phyloP scores from a whole-genome alignment of 1,139 yeast genomes.

The Suhomyces choctaworum region DNA sequence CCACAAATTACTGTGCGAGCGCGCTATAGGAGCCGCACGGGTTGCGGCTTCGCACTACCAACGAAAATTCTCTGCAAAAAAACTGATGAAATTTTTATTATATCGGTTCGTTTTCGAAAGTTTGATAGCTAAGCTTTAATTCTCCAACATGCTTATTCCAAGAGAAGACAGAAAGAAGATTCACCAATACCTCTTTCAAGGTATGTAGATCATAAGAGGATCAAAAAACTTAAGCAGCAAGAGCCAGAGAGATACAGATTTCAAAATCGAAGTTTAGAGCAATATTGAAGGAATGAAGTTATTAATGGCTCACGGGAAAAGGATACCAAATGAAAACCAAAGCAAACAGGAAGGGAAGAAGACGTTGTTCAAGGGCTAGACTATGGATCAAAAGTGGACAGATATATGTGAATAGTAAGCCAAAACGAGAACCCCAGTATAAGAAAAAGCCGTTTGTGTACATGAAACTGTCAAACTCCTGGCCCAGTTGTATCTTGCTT shows the following conservation, averaged over 20 bases:
- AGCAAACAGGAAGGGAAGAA: too few species aligned
- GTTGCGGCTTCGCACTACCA: constrained; percentile 9
- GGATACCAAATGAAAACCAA: too few species aligned
- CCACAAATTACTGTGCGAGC: constrained; percentile 3
- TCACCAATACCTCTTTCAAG: constrained; percentile 98
- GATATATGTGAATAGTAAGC: too few species aligned
- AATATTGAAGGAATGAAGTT: background rate
- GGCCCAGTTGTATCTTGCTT: too few species aligned
- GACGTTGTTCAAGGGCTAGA: too few species aligned
- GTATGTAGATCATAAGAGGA: constrained; percentile 73
- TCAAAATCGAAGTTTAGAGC: too few species aligned
- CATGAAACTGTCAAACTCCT: too few species aligned
- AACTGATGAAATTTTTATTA: constrained; percentile 13
- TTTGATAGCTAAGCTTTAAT: constrained; percentile 16
- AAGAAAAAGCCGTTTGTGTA: too few species aligned
- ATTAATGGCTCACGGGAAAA: background rate
- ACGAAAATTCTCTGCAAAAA: constrained; percentile 14
- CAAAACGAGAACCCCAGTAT: too few species aligned
- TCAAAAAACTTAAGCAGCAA: background rate
- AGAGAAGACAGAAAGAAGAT: constrained; percentile 99
- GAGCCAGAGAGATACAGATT: too few species aligned
- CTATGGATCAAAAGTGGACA: too few species aligned
- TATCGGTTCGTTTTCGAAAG: constrained; percentile 13
- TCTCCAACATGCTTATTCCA: constrained; percentile 91
- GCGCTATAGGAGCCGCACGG: constrained; percentile 4